Evolutionary conservation across 495 filamentous ascomycete genomes (phyloP).

Genomic region (Xeromyces bisporus): DNA sequence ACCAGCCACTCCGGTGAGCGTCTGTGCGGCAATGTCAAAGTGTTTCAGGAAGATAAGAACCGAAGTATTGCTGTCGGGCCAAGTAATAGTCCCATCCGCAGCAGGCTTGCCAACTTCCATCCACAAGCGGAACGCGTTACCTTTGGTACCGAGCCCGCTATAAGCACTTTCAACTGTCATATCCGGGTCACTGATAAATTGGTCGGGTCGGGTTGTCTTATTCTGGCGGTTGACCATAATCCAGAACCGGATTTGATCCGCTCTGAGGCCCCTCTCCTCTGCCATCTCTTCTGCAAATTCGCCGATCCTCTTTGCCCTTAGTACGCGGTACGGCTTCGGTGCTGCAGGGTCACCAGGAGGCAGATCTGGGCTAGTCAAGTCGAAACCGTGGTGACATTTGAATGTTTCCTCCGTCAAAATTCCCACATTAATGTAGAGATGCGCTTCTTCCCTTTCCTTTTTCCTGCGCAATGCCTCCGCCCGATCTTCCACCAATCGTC

Average conservation of each 20-base stretch:
- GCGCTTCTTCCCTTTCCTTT: slow-evolving; percentile 84
- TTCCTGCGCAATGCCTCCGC: slow-evolving; percentile 50
- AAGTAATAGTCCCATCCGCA: slow-evolving; percentile 48
- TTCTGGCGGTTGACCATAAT: slow-evolving; percentile 98
- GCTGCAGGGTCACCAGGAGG: slow-evolving; percentile 41
- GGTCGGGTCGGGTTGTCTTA: slow-evolving; percentile 83
- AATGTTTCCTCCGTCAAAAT: slow-evolving; percentile 68
- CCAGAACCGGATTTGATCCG: slow-evolving; percentile 64
- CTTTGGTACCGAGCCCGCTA: slow-evolving; percentile 49
- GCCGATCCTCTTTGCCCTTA: slow-evolving; percentile 52
- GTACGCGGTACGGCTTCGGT: slow-evolving; percentile 46
- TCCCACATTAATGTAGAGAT: slow-evolving; percentile 71
- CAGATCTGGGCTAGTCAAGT: slow-evolving; percentile 61
- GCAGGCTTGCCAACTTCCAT: slow-evolving; percentile 55
- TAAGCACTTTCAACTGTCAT: slow-evolving; percentile 72
- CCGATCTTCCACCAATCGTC: slow-evolving; percentile 64
- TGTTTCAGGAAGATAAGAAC: slow-evolving; percentile 85
- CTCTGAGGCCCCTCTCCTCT: slow-evolving; percentile 39
- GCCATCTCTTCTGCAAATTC: slow-evolving; percentile 57
- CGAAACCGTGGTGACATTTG: slow-evolving; percentile 64
- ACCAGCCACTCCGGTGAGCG: slow-evolving; percentile 55
- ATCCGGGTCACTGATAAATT: slow-evolving; percentile 57
- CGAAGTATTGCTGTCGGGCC: slow-evolving; percentile 44
- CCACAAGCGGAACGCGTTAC: slow-evolving; percentile 67
- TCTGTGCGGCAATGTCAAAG: slow-evolving; percentile 66